Conservation (phyloP, 2,329 filamentous ascomycete genomes). For the Claviceps sp. region DNA sequence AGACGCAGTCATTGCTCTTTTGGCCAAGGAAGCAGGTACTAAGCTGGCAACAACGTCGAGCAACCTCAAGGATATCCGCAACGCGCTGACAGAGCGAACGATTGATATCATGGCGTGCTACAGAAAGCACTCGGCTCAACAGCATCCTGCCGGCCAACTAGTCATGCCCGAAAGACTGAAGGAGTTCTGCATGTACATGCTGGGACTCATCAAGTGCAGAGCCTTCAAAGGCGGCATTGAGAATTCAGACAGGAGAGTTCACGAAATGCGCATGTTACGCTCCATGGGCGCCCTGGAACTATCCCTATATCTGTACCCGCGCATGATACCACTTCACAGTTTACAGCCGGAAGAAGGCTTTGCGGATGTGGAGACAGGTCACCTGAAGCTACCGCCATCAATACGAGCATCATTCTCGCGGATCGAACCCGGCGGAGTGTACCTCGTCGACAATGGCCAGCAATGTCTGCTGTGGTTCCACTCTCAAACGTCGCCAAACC, state of each 20-base stretch:
- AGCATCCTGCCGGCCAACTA: constrained; percentile 81
- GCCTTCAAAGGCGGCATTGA: constrained; percentile 91
- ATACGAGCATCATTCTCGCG: constrained; percentile 75
- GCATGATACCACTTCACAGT: constrained; percentile 85
- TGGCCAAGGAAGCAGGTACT: constrained; percentile 89
- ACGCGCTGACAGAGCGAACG: constrained; percentile 74
- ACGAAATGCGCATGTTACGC: constrained; percentile 83
- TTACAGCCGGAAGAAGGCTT: constrained; percentile 81
- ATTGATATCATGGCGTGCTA: constrained; percentile 88
- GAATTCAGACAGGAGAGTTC: constrained; percentile 76
- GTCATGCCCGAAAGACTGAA: constrained; percentile 93
- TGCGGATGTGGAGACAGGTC: constrained; percentile 71
- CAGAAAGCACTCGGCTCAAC: constrained; percentile 76
- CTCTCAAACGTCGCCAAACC: constrained; percentile 78
- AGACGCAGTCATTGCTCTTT: constrained; percentile 75
- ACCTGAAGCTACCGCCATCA: constrained; percentile 69
- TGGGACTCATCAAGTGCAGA: constrained; percentile 77
- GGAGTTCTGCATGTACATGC: constrained; percentile 92
- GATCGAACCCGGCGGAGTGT: constrained; percentile 85
- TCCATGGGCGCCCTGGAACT: constrained; percentile 78
- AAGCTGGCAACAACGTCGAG: constrained; percentile 58
- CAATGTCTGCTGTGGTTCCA: constrained; percentile 88
- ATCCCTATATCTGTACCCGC: constrained; percentile 85
- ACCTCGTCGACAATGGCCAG: constrained; percentile 92
- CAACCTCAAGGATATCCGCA: constrained; percentile 73